Percentiles rank a stretch among this genome's conserved stretches.
phyloP scores from a whole-genome alignment of 129 eudicot species.

The Escallonia rubra region DNA sequence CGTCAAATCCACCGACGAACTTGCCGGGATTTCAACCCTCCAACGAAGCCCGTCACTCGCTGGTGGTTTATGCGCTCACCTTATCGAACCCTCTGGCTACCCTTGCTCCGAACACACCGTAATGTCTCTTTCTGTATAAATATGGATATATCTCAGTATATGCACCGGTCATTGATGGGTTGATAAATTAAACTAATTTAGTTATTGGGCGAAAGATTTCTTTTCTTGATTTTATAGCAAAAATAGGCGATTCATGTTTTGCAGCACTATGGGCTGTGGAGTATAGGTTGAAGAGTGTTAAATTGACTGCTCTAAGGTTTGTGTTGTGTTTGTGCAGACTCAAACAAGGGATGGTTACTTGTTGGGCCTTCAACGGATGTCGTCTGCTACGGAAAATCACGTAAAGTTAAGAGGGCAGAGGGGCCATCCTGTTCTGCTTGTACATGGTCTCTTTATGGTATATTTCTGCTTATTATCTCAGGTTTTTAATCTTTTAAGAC shows the following conservation, averaged over 20 bases:
- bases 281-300: not conserved
- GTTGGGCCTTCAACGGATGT: constrained; percentile 85
- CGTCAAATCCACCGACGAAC: constrained; percentile 14
- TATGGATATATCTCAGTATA: not conserved
- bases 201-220: no score
- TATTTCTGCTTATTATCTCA: not conserved
- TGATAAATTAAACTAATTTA: not conserved
- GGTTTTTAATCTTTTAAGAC: no score
- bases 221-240: no score
- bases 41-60: constrained; percentile 30
- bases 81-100: constrained; percentile 66
- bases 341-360: constrained; percentile 80
- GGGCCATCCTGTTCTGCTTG: constrained; percentile 72
- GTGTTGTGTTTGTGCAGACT: constrained; percentile 38
- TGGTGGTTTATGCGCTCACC: constrained; percentile 61
- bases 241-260: no score
- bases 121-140: constrained; percentile 9
- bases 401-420: constrained; percentile 15
- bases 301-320: not conserved
- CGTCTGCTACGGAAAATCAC: constrained; percentile 28
- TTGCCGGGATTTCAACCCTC: constrained; percentile 22
- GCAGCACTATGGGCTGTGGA: no score
- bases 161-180: not conserved
- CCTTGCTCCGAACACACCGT: constrained; percentile 87
- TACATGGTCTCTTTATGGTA: constrained; percentile 96